Evolutionary conservation across 2,329 filamentous ascomycete genomes (phyloP).

Genomic region (Davidsoniella virescens): DNA sequence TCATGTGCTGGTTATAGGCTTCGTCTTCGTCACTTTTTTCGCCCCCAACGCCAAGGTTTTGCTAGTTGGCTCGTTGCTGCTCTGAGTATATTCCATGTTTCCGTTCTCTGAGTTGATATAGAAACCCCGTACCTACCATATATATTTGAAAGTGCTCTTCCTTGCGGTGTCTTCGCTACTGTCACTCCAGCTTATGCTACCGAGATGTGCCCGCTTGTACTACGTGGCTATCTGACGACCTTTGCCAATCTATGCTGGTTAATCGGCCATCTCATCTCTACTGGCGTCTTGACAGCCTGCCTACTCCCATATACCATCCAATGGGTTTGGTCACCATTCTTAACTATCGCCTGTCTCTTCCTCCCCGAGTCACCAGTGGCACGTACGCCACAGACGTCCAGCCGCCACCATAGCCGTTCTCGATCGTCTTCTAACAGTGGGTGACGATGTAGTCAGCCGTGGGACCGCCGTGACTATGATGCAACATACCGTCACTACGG

Average conservation of each 20-base stretch:
- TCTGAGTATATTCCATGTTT: neutral
- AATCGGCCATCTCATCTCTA: slow-evolving; percentile 27
- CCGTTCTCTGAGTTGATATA: neutral
- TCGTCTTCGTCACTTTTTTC: slow-evolving; percentile 21
- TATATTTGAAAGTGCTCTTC: slow-evolving; percentile 22
- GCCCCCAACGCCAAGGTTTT: slow-evolving; percentile 22
- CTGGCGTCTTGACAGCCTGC: slow-evolving; percentile 26
- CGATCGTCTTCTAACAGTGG: slow-evolving; percentile 15
- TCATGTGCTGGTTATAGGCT: slow-evolving; percentile 10
- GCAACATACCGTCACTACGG: slow-evolving; percentile 29
- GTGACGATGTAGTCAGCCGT: slow-evolving; percentile 22
- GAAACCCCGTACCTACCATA: neutral
- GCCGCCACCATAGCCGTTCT: slow-evolving; percentile 16
- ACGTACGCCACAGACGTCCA: slow-evolving; percentile 13
- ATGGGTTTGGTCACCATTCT: slow-evolving; percentile 24
- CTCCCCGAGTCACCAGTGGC: slow-evolving; percentile 24
- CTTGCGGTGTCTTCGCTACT: slow-evolving; percentile 31
- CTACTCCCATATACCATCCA: slow-evolving; percentile 26
- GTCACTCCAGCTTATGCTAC: slow-evolving; percentile 27
- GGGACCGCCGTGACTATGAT: slow-evolving; percentile 22
- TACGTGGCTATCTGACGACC: slow-evolving; percentile 27
- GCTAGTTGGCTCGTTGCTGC: slow-evolving; percentile 28
- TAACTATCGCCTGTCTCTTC: slow-evolving; percentile 20
- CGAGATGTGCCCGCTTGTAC: slow-evolving; percentile 26
- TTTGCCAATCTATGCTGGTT: slow-evolving; percentile 29